phyloP scores from a whole-genome alignment of 305 asterid genomes.

The Withania somnifera region DNA sequence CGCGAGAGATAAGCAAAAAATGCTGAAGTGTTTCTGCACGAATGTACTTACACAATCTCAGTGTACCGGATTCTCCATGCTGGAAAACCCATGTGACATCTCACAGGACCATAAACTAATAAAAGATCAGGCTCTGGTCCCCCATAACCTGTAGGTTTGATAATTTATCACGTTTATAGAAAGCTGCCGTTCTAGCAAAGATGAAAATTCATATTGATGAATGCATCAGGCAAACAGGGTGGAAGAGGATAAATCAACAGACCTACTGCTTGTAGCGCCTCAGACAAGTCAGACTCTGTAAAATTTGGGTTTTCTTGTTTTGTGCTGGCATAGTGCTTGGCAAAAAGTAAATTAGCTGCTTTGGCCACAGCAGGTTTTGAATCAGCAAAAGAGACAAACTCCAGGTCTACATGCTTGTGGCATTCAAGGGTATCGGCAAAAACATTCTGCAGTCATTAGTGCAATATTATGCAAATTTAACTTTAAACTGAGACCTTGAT shows the following conservation, averaged over 20 bases:
- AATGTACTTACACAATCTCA: slow-evolving; percentile 72
- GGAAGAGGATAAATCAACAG: slow-evolving; percentile 10
- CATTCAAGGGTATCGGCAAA: slow-evolving; percentile 17
- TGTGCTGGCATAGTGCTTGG: slow-evolving; percentile 37
- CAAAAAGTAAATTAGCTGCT: slow-evolving; percentile 69
- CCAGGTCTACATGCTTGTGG: slow-evolving; percentile 45
- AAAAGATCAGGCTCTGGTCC: slow-evolving; percentile 73
- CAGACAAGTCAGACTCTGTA: slow-evolving; percentile 65
- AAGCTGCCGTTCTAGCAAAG: neutral
- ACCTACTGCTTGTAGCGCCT: slow-evolving; percentile 68
- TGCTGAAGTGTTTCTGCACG: neutral
- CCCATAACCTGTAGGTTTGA: slow-evolving; percentile 45
- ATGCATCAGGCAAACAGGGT: neutral
- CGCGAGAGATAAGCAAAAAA: neutral
- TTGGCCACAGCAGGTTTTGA: slow-evolving; percentile 73
- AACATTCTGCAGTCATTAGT: slow-evolving; percentile 29
- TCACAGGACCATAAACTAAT: slow-evolving; percentile 76
- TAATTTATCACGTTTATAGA: neutral
- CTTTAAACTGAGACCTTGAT: slow-evolving; percentile 7
- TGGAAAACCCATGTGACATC: slow-evolving; percentile 97
- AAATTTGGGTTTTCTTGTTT: slow-evolving; percentile 30
- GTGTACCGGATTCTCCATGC: slow-evolving; percentile 95
- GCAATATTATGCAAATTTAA: neutral
- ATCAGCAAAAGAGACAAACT: slow-evolving; percentile 64
- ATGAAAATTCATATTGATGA: neutral